Evolutionary conservation across 805 yeast genomes (phyloP).

Genomic region (Metschnikowia cubensis): DNA sequence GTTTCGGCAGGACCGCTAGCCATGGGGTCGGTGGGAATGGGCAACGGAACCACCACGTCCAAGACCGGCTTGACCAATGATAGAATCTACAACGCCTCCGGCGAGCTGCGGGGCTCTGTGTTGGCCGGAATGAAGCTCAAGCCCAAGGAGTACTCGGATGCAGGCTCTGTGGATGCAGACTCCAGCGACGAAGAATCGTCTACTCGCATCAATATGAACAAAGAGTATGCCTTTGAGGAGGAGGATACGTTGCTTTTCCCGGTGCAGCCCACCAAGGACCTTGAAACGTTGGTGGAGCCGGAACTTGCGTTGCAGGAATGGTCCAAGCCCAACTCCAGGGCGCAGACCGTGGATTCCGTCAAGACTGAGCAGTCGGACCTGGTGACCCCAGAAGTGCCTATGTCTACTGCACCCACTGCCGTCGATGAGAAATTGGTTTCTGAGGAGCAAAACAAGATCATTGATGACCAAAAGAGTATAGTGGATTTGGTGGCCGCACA

Average conservation of each 20-base stretch:
- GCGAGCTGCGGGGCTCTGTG: conserved; percentile 33
- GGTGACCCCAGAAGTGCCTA: conserved; percentile 26
- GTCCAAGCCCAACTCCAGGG: conserved; percentile 6
- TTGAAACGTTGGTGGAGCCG: conserved; percentile 13
- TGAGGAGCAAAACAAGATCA: conserved; percentile 29
- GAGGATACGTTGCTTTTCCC: conserved; percentile 62
- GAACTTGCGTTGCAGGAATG: conserved; percentile 22
- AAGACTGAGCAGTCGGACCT: conserved; percentile 32
- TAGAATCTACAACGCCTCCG: conserved; percentile 46
- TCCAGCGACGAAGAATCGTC: conserved; percentile 43
- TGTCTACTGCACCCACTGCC: neutral
- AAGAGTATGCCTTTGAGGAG: conserved; percentile 49
- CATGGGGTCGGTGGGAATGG: conserved; percentile 53
- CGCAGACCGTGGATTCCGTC: conserved; percentile 18
- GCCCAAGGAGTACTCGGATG: conserved; percentile 15
- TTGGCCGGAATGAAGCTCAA: conserved; percentile 34
- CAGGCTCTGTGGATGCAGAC: conserved; percentile 23
- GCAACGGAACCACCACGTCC: conserved; percentile 24
- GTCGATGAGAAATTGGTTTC: conserved; percentile 27
- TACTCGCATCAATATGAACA: conserved; percentile 60
- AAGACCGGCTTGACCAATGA: conserved; percentile 28
- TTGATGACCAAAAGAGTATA: conserved; percentile 30
- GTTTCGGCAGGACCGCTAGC: conserved; percentile 74
- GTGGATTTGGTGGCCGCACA: conserved; percentile 24
- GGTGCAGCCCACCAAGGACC: conserved; percentile 59